These are phyloP conservation scores for Ananas comosus DNA, from an alignment of 176 grass and related monocot genomes.

Conservation along the genomic window DNA sequence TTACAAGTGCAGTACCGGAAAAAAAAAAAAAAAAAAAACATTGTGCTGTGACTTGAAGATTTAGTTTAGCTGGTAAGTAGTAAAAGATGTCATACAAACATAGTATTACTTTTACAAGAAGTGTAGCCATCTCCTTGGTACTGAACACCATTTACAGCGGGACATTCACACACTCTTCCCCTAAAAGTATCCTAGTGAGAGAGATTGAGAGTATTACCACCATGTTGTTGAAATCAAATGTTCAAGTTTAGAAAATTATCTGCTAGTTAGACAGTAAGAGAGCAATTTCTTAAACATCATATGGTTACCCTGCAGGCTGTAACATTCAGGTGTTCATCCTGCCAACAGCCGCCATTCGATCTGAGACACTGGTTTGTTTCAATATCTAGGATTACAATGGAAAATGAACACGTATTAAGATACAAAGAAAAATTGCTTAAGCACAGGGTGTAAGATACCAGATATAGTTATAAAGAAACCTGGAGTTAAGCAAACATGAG, in stretches of 20 bases:
- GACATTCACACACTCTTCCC: slow-evolving; percentile 73
- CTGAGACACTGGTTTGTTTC: slow-evolving; percentile 70
- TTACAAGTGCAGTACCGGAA: neutral
- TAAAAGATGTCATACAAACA: neutral
- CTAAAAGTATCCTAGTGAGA: slow-evolving; percentile 67
- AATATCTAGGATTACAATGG: slow-evolving; percentile 27
- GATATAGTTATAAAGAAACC: slow-evolving; percentile 19
- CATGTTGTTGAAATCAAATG: neutral
- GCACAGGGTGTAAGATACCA: neutral
- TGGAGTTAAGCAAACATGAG: slow-evolving; percentile 69
- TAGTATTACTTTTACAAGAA: slow-evolving; percentile 46
- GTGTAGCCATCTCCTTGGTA: slow-evolving; percentile 79
- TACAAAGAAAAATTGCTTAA: neutral
- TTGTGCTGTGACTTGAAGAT: neutral
- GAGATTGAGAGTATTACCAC: neutral
- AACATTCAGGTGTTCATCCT: slow-evolving; percentile 39
- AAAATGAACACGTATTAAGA: neutral
- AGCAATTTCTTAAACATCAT: too few relatives aligned
- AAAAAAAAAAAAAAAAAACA: too few relatives aligned
- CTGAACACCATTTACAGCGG: slow-evolving; percentile 46
- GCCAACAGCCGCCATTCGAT: slow-evolving; percentile 76
- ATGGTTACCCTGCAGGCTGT: slow-evolving; percentile 67
- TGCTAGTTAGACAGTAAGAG: neutral
- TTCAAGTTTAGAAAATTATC: neutral
- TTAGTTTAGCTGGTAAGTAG: neutral